Conservation (phyloP, 75 land plant genomes). For the Ceratopteris richardii region DNA sequence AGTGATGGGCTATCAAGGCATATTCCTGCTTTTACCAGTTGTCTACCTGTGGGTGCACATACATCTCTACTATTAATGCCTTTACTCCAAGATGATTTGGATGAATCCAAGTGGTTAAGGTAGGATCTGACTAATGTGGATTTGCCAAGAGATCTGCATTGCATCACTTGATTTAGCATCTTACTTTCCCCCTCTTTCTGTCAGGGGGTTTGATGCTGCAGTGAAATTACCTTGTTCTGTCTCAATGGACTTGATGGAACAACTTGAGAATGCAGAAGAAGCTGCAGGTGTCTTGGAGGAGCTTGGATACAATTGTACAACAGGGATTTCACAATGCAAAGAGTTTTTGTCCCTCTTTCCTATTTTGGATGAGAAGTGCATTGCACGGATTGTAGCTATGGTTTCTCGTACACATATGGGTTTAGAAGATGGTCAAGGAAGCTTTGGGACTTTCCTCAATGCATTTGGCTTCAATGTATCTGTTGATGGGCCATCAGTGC, state of each 20-base stretch:
- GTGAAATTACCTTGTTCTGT: slow-evolving; percentile 21
- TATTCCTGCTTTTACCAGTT: slow-evolving; percentile 61
- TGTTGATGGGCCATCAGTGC: slow-evolving; percentile 25
- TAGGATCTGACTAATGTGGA: slow-evolving; percentile 11
- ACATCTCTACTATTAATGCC: slow-evolving; percentile 42
- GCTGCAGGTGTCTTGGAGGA: slow-evolving; percentile 67
- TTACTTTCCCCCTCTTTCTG: no score
- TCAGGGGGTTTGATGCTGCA: slow-evolving; percentile 49
- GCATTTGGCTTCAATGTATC: slow-evolving; percentile 36
- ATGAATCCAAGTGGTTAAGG: slow-evolving; percentile 46
- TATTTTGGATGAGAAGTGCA: slow-evolving; percentile 44
- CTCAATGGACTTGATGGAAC: slow-evolving; percentile 41
- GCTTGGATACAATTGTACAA: slow-evolving; percentile 89
- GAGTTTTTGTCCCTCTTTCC: slow-evolving; percentile 55
- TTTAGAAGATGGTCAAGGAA: slow-evolving; percentile 54
- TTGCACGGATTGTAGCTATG: slow-evolving; percentile 61
- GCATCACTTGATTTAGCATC: neutral
- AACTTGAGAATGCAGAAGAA: slow-evolving; percentile 55
- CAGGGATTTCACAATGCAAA: slow-evolving; percentile 56
- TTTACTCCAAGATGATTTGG: slow-evolving; percentile 35
- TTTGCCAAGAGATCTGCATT: no score
- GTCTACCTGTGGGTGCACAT: slow-evolving; percentile 46
- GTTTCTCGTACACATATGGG: slow-evolving; percentile 58
- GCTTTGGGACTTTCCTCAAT: slow-evolving; percentile 42
- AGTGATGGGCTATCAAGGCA: slow-evolving; percentile 65